Percentiles rank a stretch among this genome's conserved stretches.
phyloP scores from a whole-genome alignment of 305 asterid species.

The Fraxinus nigra region DNA sequence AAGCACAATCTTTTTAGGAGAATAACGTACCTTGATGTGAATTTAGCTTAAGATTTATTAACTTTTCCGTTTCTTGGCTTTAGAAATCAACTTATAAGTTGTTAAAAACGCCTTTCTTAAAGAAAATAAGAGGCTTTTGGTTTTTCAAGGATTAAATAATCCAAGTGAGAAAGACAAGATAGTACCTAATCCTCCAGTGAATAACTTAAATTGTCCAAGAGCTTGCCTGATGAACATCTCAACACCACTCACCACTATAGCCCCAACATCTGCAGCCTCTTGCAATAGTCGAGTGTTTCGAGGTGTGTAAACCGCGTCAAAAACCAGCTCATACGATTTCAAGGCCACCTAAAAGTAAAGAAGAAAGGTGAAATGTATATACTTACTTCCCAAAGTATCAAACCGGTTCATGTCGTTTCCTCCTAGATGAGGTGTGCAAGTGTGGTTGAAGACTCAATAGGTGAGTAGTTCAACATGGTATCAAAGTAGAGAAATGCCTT shows the following conservation, averaged over 20 bases:
- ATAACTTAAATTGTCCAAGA: conserved; percentile 56
- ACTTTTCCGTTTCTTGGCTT: not conserved
- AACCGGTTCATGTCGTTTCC: not conserved
- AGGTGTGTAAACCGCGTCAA: conserved; percentile 72
- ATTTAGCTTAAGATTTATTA: not conserved
- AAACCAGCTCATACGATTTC: conserved; percentile 54
- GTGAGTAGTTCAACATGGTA: not conserved
- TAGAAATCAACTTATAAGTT: not conserved
- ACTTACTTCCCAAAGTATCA: not conserved
- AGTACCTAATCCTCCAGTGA: conserved; percentile 65
- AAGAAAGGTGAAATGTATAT: not conserved
- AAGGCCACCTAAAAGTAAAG: conserved; percentile 41
- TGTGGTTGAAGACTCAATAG: not conserved
- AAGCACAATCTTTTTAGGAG: not conserved
- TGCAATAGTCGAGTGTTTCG: conserved; percentile 53
- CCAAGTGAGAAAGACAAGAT: not conserved
- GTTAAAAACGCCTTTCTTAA: not conserved
- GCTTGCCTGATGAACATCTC: conserved; percentile 81
- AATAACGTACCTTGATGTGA: not conserved
- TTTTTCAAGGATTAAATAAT: not conserved
- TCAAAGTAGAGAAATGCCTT: not conserved
- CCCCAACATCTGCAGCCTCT: conserved; percentile 69
- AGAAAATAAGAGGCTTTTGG: not conserved
- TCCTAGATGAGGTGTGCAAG: not conserved
- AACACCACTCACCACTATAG: conserved; percentile 60